Evolutionary conservation across 2,329 filamentous ascomycete species (phyloP).

Genomic region (Arthrobotrys pseudoclavata): DNA sequence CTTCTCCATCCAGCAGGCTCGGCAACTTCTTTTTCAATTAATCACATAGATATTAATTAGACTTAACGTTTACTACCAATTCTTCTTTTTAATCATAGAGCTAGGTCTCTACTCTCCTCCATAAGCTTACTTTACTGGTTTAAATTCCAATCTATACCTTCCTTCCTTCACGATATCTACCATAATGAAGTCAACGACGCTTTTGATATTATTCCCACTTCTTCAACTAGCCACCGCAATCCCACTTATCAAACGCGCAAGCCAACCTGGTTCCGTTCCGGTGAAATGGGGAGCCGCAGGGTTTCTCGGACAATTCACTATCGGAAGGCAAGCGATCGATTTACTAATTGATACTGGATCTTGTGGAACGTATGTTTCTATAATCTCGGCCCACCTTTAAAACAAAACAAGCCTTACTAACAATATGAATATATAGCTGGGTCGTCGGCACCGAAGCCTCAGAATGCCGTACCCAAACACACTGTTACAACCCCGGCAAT

Average conservation of each 20-base stretch:
- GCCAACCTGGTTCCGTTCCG: slow-evolving; percentile 13
- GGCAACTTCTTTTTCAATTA: not conserved
- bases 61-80: too few species aligned
- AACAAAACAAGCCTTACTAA: not conserved
- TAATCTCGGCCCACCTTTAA: not conserved
- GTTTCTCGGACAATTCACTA: slow-evolving; percentile 34
- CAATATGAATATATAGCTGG: slow-evolving; percentile 4
- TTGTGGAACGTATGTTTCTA: slow-evolving; percentile 26
- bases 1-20: not conserved
- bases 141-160: not conserved
- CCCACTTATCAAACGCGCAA: slow-evolving; percentile 9
- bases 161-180: not conserved
- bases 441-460: slow-evolving; percentile 25
- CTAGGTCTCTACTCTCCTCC: not conserved
- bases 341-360: slow-evolving; percentile 32
- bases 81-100: not conserved
- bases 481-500: slow-evolving; percentile 28
- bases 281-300: slow-evolving; percentile 27
- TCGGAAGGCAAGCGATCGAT: slow-evolving; percentile 29
- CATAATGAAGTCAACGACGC: slow-evolving; percentile 24
- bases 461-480: slow-evolving; percentile 24
- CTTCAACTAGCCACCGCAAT: slow-evolving; percentile 3
- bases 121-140: not conserved
- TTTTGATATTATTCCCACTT: not conserved
- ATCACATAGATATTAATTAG: not conserved